Conservation (phyloP, 768 basidiomycete genomes). For the Candolleomyces eurysporus region DNA sequence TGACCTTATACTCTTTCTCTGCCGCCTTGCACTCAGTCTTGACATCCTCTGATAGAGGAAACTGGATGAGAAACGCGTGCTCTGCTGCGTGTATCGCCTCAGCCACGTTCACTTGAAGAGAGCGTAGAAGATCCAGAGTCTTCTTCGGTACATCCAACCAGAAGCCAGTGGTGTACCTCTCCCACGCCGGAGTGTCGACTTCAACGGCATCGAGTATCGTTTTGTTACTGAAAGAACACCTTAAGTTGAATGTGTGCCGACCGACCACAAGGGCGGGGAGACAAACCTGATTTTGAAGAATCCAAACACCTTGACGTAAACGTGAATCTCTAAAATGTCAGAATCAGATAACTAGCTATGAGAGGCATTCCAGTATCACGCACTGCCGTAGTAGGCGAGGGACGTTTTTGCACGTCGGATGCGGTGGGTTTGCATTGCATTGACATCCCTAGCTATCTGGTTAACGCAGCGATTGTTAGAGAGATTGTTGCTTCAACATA, state of each 20-base stretch:
- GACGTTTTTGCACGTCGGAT: slow-evolving; percentile 64
- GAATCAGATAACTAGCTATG: neutral
- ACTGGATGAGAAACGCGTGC: slow-evolving; percentile 81
- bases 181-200: slow-evolving; percentile 75
- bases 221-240: slow-evolving; percentile 41
- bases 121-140: slow-evolving; percentile 50
- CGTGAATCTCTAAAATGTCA: slow-evolving; percentile 48
- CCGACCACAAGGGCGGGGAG: neutral
- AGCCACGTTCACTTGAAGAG: slow-evolving; percentile 61
- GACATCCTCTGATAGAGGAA: slow-evolving; percentile 65
- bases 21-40: slow-evolving; percentile 81
- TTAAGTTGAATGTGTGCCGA: neutral
- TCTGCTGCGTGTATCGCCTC: slow-evolving; percentile 84
- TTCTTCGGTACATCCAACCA: slow-evolving; percentile 75
- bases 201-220: slow-evolving; percentile 75
- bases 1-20: slow-evolving; percentile 66
- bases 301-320: slow-evolving; percentile 76
- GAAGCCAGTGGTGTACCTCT: slow-evolving; percentile 66
- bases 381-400: slow-evolving; percentile 71
- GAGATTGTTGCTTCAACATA: slow-evolving; percentile 28
- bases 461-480: neutral
- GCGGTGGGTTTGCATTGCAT: slow-evolving; percentile 73
- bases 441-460: slow-evolving; percentile 54
- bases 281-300: slow-evolving; percentile 75
- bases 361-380: slow-evolving; percentile 22